Conservation (phyloP, 768 basidiomycete species). For the Mycena kentingensis region DNA sequence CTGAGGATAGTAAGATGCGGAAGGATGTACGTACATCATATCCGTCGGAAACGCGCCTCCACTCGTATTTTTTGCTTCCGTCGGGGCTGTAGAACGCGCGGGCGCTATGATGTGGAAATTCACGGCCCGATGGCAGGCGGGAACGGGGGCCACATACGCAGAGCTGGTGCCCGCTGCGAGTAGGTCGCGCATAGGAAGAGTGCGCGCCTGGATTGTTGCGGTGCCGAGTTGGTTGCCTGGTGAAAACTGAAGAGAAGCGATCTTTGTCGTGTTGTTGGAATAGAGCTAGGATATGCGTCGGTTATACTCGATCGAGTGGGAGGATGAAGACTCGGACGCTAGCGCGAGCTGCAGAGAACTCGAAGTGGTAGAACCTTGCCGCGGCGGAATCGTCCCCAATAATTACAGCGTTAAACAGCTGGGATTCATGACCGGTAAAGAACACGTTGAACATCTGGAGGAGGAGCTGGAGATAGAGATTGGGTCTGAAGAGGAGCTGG, state of each 20-base stretch:
- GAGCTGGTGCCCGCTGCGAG: conserved; percentile 52
- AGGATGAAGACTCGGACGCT: not conserved
- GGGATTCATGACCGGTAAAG: conserved; percentile 70
- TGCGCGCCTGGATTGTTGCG: conserved; percentile 54
- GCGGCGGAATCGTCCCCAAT: conserved; percentile 59
- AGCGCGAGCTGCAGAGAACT: conserved; percentile 21
- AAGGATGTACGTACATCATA: conserved; percentile 57
- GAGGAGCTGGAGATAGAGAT: conserved; percentile 28
- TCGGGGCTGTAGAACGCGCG: conserved; percentile 61
- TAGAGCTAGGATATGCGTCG: conserved; percentile 35
- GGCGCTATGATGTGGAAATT: conserved; percentile 40
- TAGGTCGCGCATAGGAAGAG: conserved; percentile 64
- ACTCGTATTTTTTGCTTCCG: conserved; percentile 64
- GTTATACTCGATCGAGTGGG: too few relatives aligned
- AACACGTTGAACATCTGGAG: conserved; percentile 49
- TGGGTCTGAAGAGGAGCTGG: conserved; percentile 11
- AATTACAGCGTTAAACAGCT: conserved; percentile 67
- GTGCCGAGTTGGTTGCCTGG: conserved; percentile 57
- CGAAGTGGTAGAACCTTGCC: conserved; percentile 61
- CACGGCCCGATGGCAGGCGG: conserved; percentile 13
- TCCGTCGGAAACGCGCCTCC: conserved; percentile 56
- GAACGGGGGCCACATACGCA: conserved; percentile 42
- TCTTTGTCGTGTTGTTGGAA: conserved; percentile 50
- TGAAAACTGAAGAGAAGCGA: conserved; percentile 53
- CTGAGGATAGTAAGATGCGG: conserved; percentile 1